Evolutionary conservation across 306 rosid genomes (phyloP), one percentile per base, ranked within the genome.

Genomic region (Pueraria montana): DNA sequence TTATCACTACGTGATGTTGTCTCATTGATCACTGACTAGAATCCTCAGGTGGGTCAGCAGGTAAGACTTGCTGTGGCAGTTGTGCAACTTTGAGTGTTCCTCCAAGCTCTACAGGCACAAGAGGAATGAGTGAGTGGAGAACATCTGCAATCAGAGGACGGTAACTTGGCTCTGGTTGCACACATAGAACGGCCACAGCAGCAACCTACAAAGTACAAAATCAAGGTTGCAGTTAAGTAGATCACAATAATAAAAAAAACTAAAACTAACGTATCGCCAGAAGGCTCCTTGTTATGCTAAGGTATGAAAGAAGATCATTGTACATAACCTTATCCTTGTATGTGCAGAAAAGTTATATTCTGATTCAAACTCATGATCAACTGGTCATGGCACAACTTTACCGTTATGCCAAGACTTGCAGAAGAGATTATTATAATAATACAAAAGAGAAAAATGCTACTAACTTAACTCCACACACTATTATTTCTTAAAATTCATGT

Each of bases 101-200:
- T 66, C 99, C 99, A 12, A 92, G 99, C 83, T 94, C 94, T 4
- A 87, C 84, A 0, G 97, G 97, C 30, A 96, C 94, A 30, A 96
- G 97, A 83, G 99, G 99, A 66, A 94, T 81, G 43, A 96, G 98
- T 2, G 99, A 96, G 86, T 94, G 99, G 36, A 96, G 82, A 84
- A 96, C 98, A 82, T 96, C 99, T 2, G 97, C 89, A 78, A 96
- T 96, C 68, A 96, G 81, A 0, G 99, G 99, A 12, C 99, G 97
- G 80, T 94, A 94, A 81, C 98, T 94, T 26, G 99, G 95, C 79
- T 96, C 99, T 8, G 97, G 97, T 85, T 94, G 99, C 77, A 96
- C 97, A n/a, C 99, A 96, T 30, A 94, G 76, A 86, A 92, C 97
- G 0, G 98, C 98, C 14, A 94, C 97, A 27, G 99, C 98, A 71